These are phyloP conservation scores for Zasmidium citrigriseum DNA, from an alignment of 2,329 filamentous ascomycete genomes.

Conservation along the genomic window DNA sequence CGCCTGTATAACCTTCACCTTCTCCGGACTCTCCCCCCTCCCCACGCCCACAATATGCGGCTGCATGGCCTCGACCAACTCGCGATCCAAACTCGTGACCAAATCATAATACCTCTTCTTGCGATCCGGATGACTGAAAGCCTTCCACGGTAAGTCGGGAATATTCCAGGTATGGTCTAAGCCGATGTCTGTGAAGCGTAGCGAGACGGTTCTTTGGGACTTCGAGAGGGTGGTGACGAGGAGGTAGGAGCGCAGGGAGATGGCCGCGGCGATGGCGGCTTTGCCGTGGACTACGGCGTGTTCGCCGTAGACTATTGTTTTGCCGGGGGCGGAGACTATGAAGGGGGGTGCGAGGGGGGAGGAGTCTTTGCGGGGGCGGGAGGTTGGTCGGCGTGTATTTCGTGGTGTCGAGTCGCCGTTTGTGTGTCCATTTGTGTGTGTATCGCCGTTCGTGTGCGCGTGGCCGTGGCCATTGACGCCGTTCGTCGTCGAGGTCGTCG, in stretches of 20 bases:
- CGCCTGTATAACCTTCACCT: slow-evolving; percentile 79
- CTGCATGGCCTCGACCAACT: slow-evolving; percentile 77
- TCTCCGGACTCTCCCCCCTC: slow-evolving; percentile 56
- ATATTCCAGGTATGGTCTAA: slow-evolving; percentile 93
- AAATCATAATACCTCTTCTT: slow-evolving; percentile 95
- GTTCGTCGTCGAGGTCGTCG: too few relatives aligned
- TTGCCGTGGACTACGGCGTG: slow-evolving; percentile 98
- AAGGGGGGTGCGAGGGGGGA: slow-evolving; percentile 79
- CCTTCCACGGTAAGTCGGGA: slow-evolving; percentile 81
- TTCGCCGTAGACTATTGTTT: slow-evolving; percentile 97
- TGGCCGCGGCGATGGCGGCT: slow-evolving; percentile 90
- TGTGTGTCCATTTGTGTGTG: background rate
- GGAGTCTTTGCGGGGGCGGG: slow-evolving; percentile 34
- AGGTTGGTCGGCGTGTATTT: background rate
- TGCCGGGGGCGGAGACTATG: slow-evolving; percentile 96
- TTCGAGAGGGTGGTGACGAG: slow-evolving; percentile 94
- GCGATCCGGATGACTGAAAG: slow-evolving; percentile 77
- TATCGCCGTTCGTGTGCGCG: too few relatives aligned
- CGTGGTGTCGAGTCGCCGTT: background rate
- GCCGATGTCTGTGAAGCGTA: slow-evolving; percentile 89
- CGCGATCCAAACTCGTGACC: slow-evolving; percentile 74
- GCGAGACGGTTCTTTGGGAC: slow-evolving; percentile 80
- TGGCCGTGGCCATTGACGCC: background rate
- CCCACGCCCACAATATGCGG: slow-evolving; percentile 77
- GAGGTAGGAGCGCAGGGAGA: slow-evolving; percentile 93